Conservation (phyloP, 2,329 filamentous ascomycete species). For the Leptosphaerulina australis region DNA sequence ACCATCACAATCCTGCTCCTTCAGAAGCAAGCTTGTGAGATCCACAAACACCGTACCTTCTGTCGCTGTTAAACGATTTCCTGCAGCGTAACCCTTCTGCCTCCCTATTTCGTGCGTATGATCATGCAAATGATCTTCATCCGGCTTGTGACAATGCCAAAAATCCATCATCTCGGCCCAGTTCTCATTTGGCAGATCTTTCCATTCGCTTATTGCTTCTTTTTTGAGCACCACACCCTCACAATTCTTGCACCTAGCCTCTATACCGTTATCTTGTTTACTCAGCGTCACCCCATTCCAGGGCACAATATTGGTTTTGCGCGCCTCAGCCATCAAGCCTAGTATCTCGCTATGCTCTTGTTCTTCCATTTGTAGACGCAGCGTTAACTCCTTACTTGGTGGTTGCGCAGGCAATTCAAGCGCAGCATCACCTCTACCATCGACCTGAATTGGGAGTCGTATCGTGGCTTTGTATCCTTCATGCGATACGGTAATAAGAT, state of each 20-base stretch:
- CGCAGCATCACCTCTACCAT: constrained; percentile 51
- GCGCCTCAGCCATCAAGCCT: constrained; percentile 37
- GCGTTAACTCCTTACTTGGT: constrained; percentile 58
- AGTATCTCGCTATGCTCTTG: constrained; percentile 41
- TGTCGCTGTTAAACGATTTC: constrained; percentile 71
- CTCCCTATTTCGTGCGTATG: constrained; percentile 46
- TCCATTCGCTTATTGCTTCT: constrained; percentile 65
- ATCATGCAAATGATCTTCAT: constrained; percentile 63
- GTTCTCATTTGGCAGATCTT: constrained; percentile 91
- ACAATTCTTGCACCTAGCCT: constrained; percentile 40
- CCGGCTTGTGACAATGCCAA: constrained; percentile 98
- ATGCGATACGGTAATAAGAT: constrained; percentile 53
- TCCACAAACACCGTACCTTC: constrained; percentile 78
- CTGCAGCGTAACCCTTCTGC: constrained; percentile 78
- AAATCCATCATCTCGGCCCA: constrained; percentile 99
- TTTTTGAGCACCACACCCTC: constrained; percentile 23
- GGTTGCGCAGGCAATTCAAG: constrained; percentile 57
- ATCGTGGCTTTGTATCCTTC: constrained; percentile 54
- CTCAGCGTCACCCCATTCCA: constrained; percentile 52
- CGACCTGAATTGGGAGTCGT: constrained; percentile 55
- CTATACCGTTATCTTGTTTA: constrained; percentile 22
- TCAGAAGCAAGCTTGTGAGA: constrained; percentile 75
- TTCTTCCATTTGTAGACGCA: constrained; percentile 60
- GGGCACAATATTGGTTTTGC: constrained; percentile 49
- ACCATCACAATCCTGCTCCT: constrained; percentile 66